These are phyloP conservation scores for Crotalaria pallida DNA, from an alignment of 306 rosid genomes.

Conservation along the genomic window DNA sequence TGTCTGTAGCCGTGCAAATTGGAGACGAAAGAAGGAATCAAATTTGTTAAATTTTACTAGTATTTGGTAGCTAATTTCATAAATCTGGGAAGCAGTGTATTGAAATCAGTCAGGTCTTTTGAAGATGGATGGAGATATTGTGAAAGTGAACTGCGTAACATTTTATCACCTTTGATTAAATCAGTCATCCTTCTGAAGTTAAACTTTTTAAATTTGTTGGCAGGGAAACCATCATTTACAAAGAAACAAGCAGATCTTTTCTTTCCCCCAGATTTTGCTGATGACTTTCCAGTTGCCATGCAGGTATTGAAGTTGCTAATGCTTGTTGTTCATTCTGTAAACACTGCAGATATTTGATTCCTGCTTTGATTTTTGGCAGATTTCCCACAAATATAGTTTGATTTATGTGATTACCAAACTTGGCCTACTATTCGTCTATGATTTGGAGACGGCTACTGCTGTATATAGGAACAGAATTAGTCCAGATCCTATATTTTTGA, in stretches of 20 bases:
- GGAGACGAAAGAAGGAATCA: not conserved
- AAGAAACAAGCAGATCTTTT: constrained; percentile 99
- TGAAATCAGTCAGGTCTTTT: constrained; percentile 3
- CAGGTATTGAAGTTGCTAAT: constrained; percentile 58
- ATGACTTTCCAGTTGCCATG: constrained; percentile 98
- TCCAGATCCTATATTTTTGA: constrained; percentile 98
- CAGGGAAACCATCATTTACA: constrained; percentile 94
- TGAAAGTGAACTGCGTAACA: constrained; percentile 11
- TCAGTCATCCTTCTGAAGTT: constrained; percentile 7
- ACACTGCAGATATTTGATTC: constrained; percentile 19
- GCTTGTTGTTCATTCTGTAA: constrained; percentile 7
- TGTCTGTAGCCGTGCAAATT: not conserved
- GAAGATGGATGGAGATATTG: constrained; percentile 8
- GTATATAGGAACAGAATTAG: constrained; percentile 97
- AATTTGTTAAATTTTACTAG: not conserved
- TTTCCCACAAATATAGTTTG: constrained; percentile 92
- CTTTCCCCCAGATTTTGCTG: constrained; percentile 99
- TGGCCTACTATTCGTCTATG: constrained; percentile 93
- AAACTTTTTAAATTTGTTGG: constrained; percentile 23
- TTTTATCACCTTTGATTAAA: constrained; percentile 2
- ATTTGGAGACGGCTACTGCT: constrained; percentile 97
- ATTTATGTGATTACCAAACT: constrained; percentile 98
- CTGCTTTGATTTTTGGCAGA: constrained; percentile 42
- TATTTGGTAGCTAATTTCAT: not conserved
- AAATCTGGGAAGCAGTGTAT: not conserved